These are phyloP conservation scores for Prunus persica DNA, from an alignment of 306 rosid species.

Conservation along the genomic window Prunus_persica_NCBIv2 NC_034016.1:21390501-21391000, in stretches of 20 bases:
- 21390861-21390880: conserved; percentile 1
- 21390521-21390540: too few relatives aligned
- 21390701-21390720: neutral
- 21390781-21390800: neutral
- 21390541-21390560: neutral
- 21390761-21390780: neutral
- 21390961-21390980: conserved; percentile 3
- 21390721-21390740: neutral
- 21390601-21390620: neutral
- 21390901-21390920: conserved; percentile 14
- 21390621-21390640: neutral
- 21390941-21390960: conserved; percentile 54
- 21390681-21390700: neutral
- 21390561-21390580: neutral
- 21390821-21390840: neutral
- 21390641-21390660: conserved; percentile 2
- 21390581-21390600: neutral
- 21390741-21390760: neutral
- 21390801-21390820: too few relatives aligned
- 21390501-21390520: too few relatives aligned
- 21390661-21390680: neutral
- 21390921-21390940: conserved; percentile 15
- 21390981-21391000: neutral
- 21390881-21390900: neutral
- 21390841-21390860: neutral